A percentile compares a stretch with the other conserved stretches of the same genome.
phyloP scores from a whole-genome alignment of 1,139 yeast species.

The Saccharomyces hybrid region DNA sequence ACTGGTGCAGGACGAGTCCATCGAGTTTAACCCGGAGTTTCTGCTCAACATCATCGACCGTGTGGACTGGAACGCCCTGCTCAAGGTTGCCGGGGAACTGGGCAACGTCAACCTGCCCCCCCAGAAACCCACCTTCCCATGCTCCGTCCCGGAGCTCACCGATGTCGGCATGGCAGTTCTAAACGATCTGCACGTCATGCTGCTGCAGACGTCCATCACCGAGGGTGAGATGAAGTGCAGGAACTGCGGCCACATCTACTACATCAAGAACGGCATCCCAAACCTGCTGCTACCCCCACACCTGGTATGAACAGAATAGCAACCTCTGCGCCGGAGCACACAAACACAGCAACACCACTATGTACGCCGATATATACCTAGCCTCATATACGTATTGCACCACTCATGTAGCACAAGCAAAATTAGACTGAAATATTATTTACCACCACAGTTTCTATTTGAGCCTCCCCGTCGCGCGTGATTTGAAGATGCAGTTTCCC shows the following conservation, averaged over 20 bases:
- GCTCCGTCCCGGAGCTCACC: slow-evolving; percentile 30
- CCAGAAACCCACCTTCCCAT: slow-evolving; percentile 41
- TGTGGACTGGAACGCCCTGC: slow-evolving; percentile 80
- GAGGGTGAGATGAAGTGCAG: slow-evolving; percentile 88
- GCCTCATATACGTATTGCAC: background rate
- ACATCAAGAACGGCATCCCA: slow-evolving; percentile 89
- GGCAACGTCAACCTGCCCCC: slow-evolving; percentile 55
- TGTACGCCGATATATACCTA: background rate
- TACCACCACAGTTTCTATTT: background rate
- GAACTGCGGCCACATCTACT: slow-evolving; percentile 79
- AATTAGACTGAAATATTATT: background rate
- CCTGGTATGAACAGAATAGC: slow-evolving; percentile 41
- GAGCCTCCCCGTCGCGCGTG: background rate
- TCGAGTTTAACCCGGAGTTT: slow-evolving; percentile 79
- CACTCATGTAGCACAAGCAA: background rate
- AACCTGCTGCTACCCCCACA: slow-evolving; percentile 94
- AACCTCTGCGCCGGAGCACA: background rate
- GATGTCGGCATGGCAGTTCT: slow-evolving; percentile 56
- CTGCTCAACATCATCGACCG: slow-evolving; percentile 70
- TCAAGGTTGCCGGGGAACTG: slow-evolving; percentile 67
- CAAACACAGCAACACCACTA: background rate
- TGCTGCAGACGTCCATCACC: slow-evolving; percentile 76
- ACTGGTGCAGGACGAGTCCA: slow-evolving; percentile 61
- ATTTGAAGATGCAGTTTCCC: background rate
- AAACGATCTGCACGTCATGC: slow-evolving; percentile 66